A percentile compares a stretch with the other conserved stretches of the same genome.
Evolutionary conservation across 2,329 filamentous ascomycete genomes (phyloP).

Genomic region (Thermothelomyces thermophilus): DNA sequence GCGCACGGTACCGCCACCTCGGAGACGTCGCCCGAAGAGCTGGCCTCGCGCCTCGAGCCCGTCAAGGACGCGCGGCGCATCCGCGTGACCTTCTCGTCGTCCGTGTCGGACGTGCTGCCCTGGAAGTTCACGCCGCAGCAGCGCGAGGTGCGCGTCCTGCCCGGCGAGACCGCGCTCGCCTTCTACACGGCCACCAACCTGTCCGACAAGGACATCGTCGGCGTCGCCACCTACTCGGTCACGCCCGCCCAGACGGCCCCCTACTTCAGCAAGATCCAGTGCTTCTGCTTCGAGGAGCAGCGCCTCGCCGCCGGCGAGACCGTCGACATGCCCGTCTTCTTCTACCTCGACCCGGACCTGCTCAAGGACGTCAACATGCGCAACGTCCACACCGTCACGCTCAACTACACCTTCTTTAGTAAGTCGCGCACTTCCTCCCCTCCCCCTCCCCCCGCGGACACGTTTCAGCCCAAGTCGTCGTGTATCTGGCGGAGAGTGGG

Average conservation of each 20-base stretch:
- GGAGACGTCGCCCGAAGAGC: slow-evolving; percentile 45
- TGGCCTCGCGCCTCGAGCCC: slow-evolving; percentile 70
- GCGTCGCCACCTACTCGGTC: slow-evolving; percentile 95
- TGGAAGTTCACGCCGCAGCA: slow-evolving; percentile 98
- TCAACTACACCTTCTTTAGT: slow-evolving; percentile 99
- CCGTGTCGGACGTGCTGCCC: slow-evolving; percentile 87
- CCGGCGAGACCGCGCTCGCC: slow-evolving; percentile 91
- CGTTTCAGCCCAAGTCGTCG: too few species aligned
- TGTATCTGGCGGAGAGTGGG: not conserved
- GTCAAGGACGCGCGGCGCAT: slow-evolving; percentile 77
- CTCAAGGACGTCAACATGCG: slow-evolving; percentile 88
- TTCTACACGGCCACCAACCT: slow-evolving; percentile 97
- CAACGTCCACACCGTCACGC: slow-evolving; percentile 86
- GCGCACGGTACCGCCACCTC: slow-evolving; percentile 54
- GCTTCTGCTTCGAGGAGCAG: slow-evolving; percentile 98
- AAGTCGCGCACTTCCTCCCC: slow-evolving; percentile 42
- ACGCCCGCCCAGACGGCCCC: slow-evolving; percentile 92
- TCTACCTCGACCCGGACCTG: slow-evolving; percentile 96
- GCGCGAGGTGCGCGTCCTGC: slow-evolving; percentile 88
- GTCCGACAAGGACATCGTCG: slow-evolving; percentile 87
- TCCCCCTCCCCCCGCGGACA: not conserved
- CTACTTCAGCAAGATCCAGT: slow-evolving; percentile 99
- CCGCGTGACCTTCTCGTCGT: slow-evolving; percentile 92
- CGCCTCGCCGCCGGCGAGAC: slow-evolving; percentile 89
- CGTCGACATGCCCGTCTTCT: slow-evolving; percentile 99